phyloP scores from a whole-genome alignment of 192 early-diverging fungal genomes.

The Chytriomyces hyalinus region DNA sequence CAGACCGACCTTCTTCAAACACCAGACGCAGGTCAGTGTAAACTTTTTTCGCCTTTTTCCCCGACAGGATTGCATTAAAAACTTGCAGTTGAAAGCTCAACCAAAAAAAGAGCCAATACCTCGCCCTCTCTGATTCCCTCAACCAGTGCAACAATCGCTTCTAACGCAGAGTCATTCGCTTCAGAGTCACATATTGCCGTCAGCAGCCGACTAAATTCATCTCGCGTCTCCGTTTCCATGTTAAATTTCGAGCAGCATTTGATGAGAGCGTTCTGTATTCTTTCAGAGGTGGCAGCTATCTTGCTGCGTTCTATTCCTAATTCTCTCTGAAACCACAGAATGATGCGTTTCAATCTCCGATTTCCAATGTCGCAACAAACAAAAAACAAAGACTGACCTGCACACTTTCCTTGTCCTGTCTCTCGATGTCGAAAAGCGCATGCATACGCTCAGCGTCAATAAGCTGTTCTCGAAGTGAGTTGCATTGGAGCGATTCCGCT shows the following conservation, averaged over 20 bases:
- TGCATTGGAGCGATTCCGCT: too few relatives aligned
- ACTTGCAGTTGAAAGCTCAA: not conserved
- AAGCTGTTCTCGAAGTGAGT: too few relatives aligned
- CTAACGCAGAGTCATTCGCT: not conserved
- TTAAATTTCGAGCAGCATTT: not conserved
- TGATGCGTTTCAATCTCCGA: too few relatives aligned
- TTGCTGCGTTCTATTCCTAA: too few relatives aligned
- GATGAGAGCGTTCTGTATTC: too few relatives aligned
- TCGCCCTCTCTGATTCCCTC: slow-evolving; percentile 1
- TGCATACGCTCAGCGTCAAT: too few relatives aligned
- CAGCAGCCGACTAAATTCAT: not conserved
- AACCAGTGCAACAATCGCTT: not conserved
- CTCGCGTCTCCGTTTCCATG: not conserved
- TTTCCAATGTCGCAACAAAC: too few relatives aligned
- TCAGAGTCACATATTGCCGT: not conserved
- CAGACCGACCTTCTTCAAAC: slow-evolving; percentile 5
- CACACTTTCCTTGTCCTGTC: too few relatives aligned
- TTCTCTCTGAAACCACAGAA: too few relatives aligned
- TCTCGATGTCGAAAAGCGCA: too few relatives aligned
- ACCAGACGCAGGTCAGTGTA: slow-evolving; percentile 4
- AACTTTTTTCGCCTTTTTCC: slow-evolving; percentile 12
- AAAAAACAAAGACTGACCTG: too few relatives aligned
- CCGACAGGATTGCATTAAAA: not conserved
- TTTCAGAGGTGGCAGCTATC: too few relatives aligned
- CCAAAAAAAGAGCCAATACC: not conserved